Evolutionary conservation across 495 filamentous ascomycete species (phyloP).

Genomic region (Evansstolkia leycettana): DNA sequence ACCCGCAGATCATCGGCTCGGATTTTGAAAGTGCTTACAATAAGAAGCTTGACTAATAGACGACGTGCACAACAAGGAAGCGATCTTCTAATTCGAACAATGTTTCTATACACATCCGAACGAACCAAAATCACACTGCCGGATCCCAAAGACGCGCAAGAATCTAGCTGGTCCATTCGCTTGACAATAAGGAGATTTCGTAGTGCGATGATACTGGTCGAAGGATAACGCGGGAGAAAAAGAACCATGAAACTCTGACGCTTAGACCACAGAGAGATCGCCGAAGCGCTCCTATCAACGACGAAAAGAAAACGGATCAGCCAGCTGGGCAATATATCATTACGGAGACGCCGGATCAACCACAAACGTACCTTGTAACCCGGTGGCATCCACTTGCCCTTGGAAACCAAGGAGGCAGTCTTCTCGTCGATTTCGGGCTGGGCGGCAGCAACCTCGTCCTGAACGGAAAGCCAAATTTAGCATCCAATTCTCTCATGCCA

Average conservation of each 20-base stretch:
- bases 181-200: conserved; percentile 24
- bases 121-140: conserved; percentile 16
- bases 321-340: neutral
- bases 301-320: neutral
- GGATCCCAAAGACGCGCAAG: conserved; percentile 8
- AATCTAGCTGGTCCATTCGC: conserved; percentile 16
- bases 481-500: too few relatives aligned
- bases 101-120: conserved; percentile 37
- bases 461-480: conserved; percentile 4
- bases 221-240: conserved; percentile 20
- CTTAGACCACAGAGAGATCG: conserved; percentile 84
- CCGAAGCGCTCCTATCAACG: conserved; percentile 84
- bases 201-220: conserved; percentile 24
- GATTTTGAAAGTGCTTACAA: neutral
- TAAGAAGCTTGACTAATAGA: neutral
- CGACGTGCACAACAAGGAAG: conserved; percentile 3
- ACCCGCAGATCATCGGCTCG: too few relatives aligned
- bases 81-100: conserved; percentile 27
- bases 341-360: neutral
- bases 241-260: conserved; percentile 11
- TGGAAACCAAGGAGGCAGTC: conserved; percentile 81
- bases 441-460: conserved; percentile 91
- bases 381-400: conserved; percentile 92
- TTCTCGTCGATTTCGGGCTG: conserved; percentile 94
- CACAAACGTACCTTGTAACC: conserved; percentile 83